Conservation (phyloP, 768 basidiomycete species). For the Kondoa subrosea region DNA sequence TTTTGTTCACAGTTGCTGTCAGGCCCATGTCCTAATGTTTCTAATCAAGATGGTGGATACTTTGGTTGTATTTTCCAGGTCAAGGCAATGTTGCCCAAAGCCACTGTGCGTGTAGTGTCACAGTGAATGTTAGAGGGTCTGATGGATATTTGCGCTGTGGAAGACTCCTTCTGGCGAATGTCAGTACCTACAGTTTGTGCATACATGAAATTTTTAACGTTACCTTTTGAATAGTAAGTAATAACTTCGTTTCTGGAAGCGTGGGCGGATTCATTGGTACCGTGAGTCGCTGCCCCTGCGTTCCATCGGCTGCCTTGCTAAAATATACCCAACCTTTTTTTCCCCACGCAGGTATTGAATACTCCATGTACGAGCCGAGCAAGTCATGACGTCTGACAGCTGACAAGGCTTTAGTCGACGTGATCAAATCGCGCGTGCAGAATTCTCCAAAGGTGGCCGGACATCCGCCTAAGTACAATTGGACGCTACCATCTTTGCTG, state of each 20-base stretch:
- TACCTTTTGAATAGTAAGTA: conserved; percentile 39
- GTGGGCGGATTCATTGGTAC: conserved; percentile 60
- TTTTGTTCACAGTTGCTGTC: neutral
- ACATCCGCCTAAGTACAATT: conserved; percentile 70
- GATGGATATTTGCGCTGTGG: no score
- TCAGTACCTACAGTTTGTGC: neutral
- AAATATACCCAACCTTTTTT: neutral
- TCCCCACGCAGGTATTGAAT: conserved; percentile 47
- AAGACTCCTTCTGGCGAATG: no score
- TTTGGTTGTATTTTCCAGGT: conserved; percentile 77
- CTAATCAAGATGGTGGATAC: conserved; percentile 57
- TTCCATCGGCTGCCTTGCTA: neutral
- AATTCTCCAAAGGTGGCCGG: conserved; percentile 38
- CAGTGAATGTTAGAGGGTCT: no score
- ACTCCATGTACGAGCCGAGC: conserved; percentile 45
- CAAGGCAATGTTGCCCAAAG: conserved; percentile 58
- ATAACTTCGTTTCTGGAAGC: conserved; percentile 81
- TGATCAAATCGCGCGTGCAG: conserved; percentile 93
- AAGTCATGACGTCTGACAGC: neutral
- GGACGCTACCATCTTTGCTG: conserved; percentile 77
- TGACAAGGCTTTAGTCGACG: conserved; percentile 40
- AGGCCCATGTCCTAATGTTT: neutral
- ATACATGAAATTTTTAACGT: neutral
- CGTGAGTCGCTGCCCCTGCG: neutral
- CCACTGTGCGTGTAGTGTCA: conserved; percentile 54